Conservation (phyloP, 1,139 yeast genomes). For the Torulaspora pretoriensis region DNA sequence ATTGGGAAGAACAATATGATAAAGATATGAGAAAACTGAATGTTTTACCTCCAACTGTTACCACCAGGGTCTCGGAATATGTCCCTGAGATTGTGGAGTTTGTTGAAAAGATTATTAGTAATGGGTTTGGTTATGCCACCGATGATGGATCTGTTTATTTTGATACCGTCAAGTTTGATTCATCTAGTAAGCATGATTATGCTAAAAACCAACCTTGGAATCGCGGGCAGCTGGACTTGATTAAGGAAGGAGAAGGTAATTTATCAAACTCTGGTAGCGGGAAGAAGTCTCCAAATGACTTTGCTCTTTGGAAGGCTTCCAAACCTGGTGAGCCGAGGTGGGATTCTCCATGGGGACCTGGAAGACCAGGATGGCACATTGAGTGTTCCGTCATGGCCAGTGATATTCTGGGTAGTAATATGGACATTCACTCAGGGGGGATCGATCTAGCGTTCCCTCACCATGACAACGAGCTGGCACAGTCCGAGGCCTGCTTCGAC, state of each 20-base stretch:
- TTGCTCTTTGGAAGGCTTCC: conserved; percentile 94
- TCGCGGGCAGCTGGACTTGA: conserved; percentile 78
- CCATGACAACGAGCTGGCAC: conserved; percentile 97
- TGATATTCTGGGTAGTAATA: conserved; percentile 71
- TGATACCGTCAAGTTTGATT: conserved; percentile 79
- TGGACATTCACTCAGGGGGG: conserved; percentile 97
- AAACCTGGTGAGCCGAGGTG: conserved; percentile 98
- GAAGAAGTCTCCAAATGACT: conserved; percentile 76
- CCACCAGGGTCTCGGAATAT: conserved; percentile 96
- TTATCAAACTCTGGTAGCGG: conserved; percentile 51
- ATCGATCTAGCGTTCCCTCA: conserved; percentile 98
- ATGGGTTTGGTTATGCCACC: conserved; percentile 83
- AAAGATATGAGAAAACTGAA: conserved; percentile 81
- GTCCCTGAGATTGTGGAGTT: conserved; percentile 84
- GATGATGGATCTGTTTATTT: conserved; percentile 91
- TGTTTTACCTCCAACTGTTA: conserved; percentile 77
- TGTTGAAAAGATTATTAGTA: conserved; percentile 66
- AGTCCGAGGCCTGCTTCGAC: conserved; percentile 88
- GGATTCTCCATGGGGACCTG: conserved; percentile 94
- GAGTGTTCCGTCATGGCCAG: conserved; percentile 99
- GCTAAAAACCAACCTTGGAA: conserved; percentile 99
- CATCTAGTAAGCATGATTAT: conserved; percentile 65
- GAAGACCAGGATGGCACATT: conserved; percentile 99
- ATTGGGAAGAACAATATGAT: conserved; percentile 83
- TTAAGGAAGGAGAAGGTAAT: conserved; percentile 95